Evolutionary conservation across 805 yeast genomes (phyloP), one percentile per base, ranked within the genome.

Genomic region (Wickerhamiella parazyma): DNA sequence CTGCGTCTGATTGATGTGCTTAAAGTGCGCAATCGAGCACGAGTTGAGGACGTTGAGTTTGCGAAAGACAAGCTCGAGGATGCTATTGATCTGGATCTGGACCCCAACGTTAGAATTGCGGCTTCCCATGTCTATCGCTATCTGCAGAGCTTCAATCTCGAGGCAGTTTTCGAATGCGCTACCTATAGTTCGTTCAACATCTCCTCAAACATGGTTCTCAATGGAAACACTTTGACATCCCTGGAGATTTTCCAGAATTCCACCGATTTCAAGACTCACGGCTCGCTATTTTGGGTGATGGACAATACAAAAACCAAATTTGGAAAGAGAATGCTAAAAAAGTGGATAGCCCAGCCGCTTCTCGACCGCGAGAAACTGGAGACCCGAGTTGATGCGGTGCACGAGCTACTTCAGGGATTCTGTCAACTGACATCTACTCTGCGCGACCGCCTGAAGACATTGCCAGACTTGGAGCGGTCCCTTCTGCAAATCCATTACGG

Each of bases 261-360:
- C 3, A 75, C 91, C 0, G 76, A 76, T 48, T 57, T 63, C 10
- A 62, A 68, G 4, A 65, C 65, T 7, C 61, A 67, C 25, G 97
- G 96, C 0, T 75, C 95, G 0, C 62, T 89, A 11, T 57, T 82
- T 12, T 83, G 93, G 86, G 64, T 84, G 2, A 52, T 91, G 47
- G 81, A 89, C 56, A 86, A 80, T 50, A 83, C 97, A 0, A 63
- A 74, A 26, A 83, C 97, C 0, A 67, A 70, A 22, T 80, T 79
- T 59, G 98, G 98, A 0, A 70, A 67, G 36, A 61, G 95, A 43
- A 52, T 74, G 46, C 58, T 91, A 11, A 66, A 69, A 22, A 64
- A 71, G 31, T 91, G 98, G 98, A 62, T 87, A 0, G 67, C 75
- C 1, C 66, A 70, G 47, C 98, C 98, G 1, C 65, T 87, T 18